phyloP scores from a whole-genome alignment of 345 rosid species.

The Hevea brasiliensis region DNA sequence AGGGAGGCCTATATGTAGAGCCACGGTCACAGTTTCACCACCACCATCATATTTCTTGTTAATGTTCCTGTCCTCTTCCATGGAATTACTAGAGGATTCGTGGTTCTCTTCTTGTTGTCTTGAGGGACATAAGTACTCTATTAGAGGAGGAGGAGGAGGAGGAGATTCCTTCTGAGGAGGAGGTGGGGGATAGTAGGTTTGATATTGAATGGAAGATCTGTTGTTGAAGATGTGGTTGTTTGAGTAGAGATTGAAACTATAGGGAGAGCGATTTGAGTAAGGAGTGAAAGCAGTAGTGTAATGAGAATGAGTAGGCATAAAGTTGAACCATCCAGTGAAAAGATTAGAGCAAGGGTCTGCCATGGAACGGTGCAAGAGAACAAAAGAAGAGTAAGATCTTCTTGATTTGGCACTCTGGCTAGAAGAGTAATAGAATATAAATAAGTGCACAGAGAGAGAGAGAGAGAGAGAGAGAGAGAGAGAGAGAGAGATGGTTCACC shows the following conservation, averaged over 20 bases:
- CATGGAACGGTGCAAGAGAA: slow-evolving; percentile 21
- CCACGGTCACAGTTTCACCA: slow-evolving; percentile 25
- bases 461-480: neutral
- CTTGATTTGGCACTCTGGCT: neutral
- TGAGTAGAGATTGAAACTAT: neutral
- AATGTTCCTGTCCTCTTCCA: slow-evolving; percentile 22
- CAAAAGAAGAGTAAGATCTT: neutral
- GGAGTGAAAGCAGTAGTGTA: slow-evolving; percentile 6
- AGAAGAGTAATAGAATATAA: neutral
- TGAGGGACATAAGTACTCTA: slow-evolving; percentile 40
- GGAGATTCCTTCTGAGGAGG: slow-evolving; percentile 35
- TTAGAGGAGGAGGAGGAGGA: slow-evolving; percentile 45
- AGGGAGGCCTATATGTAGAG: slow-evolving; percentile 50
- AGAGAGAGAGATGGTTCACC: neutral
- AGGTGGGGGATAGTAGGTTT: slow-evolving; percentile 6
- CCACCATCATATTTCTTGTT: neutral
- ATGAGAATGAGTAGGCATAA: slow-evolving; percentile 34
- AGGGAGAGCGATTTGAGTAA: slow-evolving; percentile 1
- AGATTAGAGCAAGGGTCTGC: slow-evolving; percentile 44
- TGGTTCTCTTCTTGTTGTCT: slow-evolving; percentile 27
- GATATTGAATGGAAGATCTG: slow-evolving; percentile 7
- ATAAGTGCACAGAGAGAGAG: neutral
- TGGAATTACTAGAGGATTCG: slow-evolving; percentile 25
- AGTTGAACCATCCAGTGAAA: slow-evolving; percentile 38
- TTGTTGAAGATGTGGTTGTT: slow-evolving; percentile 6